Conservation (phyloP, 2,329 filamentous ascomycete genomes). For the Aspergillus clavatus region DNA sequence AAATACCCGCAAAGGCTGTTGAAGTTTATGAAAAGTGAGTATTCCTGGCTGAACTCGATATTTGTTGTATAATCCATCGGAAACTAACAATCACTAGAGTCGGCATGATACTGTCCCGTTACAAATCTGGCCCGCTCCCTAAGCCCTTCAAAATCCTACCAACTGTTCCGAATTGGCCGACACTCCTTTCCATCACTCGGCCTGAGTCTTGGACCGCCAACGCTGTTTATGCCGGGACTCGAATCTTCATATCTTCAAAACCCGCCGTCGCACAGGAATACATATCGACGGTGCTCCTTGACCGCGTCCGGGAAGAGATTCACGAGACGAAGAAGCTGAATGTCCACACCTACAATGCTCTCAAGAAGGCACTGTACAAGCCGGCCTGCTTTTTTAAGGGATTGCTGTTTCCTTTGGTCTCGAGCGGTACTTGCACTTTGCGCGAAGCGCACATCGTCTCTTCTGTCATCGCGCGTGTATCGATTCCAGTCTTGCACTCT, state of each 20-base stretch:
- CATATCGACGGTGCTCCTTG: conserved; percentile 79
- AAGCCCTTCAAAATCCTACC: conserved; percentile 98
- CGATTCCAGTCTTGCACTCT: conserved; percentile 85
- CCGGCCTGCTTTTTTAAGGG: conserved; percentile 96
- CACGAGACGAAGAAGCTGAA: conserved; percentile 92
- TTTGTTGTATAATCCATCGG: background rate
- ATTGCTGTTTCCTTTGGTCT: conserved; percentile 83
- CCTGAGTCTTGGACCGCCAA: conserved; percentile 76
- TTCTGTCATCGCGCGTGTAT: conserved; percentile 76
- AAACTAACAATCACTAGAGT: conserved; percentile 51
- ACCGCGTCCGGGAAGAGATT: conserved; percentile 89
- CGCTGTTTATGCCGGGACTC: conserved; percentile 80
- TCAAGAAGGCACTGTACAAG: conserved; percentile 92
- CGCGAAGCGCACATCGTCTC: conserved; percentile 89
- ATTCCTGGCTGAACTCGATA: background rate
- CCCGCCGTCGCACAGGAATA: conserved; percentile 77
- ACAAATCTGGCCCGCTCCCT: conserved; percentile 92
- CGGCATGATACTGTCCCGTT: conserved; percentile 80
- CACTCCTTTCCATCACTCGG: conserved; percentile 76
- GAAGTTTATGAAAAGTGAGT: conserved; percentile 85
- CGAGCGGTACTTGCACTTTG: conserved; percentile 80
- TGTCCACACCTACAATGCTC: conserved; percentile 85
- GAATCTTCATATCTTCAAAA: conserved; percentile 84
- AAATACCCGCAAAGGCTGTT: conserved; percentile 84
- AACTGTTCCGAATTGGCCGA: conserved; percentile 86